Percentiles rank a stretch among this genome's conserved stretches.
These are phyloP conservation scores for Penicillium herquei DNA, from an alignment of 495 filamentous ascomycete genomes.

Conservation along the genomic window DNA sequence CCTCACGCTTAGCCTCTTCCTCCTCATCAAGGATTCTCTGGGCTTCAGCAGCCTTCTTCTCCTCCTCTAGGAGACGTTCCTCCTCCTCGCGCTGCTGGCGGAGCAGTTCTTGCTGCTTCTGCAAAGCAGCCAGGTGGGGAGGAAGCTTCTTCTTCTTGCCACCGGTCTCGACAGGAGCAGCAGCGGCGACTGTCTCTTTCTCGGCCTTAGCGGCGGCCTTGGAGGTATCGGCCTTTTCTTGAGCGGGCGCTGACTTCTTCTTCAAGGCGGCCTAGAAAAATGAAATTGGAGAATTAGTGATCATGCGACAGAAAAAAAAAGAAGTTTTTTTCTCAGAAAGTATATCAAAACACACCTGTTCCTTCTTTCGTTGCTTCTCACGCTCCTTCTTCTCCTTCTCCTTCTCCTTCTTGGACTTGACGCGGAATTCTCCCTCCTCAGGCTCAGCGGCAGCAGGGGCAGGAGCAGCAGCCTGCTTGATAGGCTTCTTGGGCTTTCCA, in stretches of 20 bases:
- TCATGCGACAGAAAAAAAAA: not conserved
- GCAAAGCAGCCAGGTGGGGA: constrained; percentile 73
- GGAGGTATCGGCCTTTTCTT: constrained; percentile 28
- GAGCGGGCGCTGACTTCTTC: constrained; percentile 47
- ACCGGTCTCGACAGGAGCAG: constrained; percentile 45
- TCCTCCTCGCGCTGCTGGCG: constrained; percentile 73
- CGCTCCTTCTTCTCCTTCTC: constrained; percentile 92
- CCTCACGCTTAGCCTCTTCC: constrained; percentile 71
- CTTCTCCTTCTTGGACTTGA: constrained; percentile 95
- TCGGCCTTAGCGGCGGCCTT: constrained; percentile 46
- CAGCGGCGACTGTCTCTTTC: constrained; percentile 26
- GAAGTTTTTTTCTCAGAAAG: not conserved
- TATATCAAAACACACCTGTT: constrained; percentile 56
- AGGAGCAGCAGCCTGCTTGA: constrained; percentile 40
- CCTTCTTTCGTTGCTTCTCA: constrained; percentile 91
- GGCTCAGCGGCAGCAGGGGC: constrained; percentile 48
- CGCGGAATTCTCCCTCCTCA: constrained; percentile 60
- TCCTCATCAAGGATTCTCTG: constrained; percentile 66
- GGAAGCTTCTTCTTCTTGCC: constrained; percentile 94
- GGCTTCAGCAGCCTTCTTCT: constrained; percentile 70
- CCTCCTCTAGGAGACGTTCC: constrained; percentile 65
- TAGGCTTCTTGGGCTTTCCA: constrained; percentile 63
- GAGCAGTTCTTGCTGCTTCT: constrained; percentile 88
- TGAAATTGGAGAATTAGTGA: not conserved
- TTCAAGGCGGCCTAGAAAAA: constrained; percentile 59